Evolutionary conservation across 2,329 filamentous ascomycete species (phyloP), one percentile per base, ranked within the genome.

Genomic region (Knoxdaviesia proteae): DNA sequence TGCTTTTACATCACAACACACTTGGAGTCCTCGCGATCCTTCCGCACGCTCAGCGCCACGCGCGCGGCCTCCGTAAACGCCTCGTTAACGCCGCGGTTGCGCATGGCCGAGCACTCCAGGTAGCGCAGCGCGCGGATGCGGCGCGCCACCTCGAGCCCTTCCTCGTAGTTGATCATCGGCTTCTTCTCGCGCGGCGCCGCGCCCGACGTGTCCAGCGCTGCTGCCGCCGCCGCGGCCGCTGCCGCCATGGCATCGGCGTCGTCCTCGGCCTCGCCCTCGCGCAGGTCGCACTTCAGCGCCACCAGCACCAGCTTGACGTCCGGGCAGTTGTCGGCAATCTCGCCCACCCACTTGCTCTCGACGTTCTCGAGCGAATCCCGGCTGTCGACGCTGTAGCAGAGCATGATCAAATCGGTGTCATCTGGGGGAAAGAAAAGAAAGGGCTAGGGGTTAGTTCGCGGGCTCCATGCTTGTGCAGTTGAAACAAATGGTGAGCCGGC

Each of bases 341-440:
- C 90, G 48, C 84, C 81, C 5, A 94, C 84, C 90, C 90, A 98
- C 64, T 98, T 98, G 52, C 84, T 88, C 60, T 94, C 86, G 47
- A 98, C 86, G 71, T 98, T 98, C 61, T 98, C 90, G 47, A 98
- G 75, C 3, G 87, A 94, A 60, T 94, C 87, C 51, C 81, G 84
- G 58, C 84, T 94, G 62, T 98, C 90, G 58, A 96, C 83, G 53
- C 83, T 90, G 64, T 96, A 98, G 68, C 90, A 98, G 51, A 98
- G 82, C 81, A 98, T 94, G 54, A 98, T 94, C 38, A 92, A 77
- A 56, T 98, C 90, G 42, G 90, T 98, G 58, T 98, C 90, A 50
- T 79, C 68, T 71, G 46, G 33, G 8, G 2, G 9, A n/a, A 8
- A 11, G 9, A 31, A 29, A 36, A 20, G n/a, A 38, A n/a, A 10